Base-by-base conservation (phyloP, 202 grass and related monocot species). In the Panicum virgatum region DNA sequence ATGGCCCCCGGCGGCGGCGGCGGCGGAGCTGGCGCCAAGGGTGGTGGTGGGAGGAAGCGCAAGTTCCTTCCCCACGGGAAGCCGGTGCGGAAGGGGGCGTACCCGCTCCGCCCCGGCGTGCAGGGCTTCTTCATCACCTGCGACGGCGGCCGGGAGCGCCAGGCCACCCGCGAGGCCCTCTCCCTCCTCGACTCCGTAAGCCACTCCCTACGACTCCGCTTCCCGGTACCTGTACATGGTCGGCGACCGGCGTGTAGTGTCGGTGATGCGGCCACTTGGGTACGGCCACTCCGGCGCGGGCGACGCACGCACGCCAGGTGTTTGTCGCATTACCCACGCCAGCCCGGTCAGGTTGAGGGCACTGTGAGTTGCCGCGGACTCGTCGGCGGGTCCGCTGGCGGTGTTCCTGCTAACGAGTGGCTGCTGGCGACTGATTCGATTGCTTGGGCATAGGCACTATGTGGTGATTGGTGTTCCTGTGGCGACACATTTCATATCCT, bases 51-150 rank as follows among this genome's bases (percentile, higher is more conserved):
- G 27, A 87, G 87, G 85, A 95, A 93, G 96, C 91, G 96, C 63
- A 93, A 83, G 80, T 98, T 83, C 67, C 90, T 95, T 1, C 92
- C 92, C n/a, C 90, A 90, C 39, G 96, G 92, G 12, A 98, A 85
- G 80, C 90, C 90, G 13, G 96, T 91, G 64, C 83, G 58, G 85
- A 98, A 98, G 84, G 96, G 96, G 29, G 65, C 65, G 10, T 90
- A 90, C 73, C 92, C 96, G 25, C 80, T 98, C 58, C 86, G 87
- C 26, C 96, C 92, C 27, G 92, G 96, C 14, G 89, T 95, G 73
- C 89, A 95, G 89, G 96, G 96, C 25, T 94, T 98, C 87, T 98
- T 98, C 81, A 82, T 98, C 82, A 98, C 96, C 65, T 95, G 96
- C 67, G 92, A 98, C 66, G 92, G 92, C 36, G 96, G 96, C 53